Base-by-base conservation (phyloP, 768 basidiomycete species). In the Dictyophora rubrovolvata region DNA sequence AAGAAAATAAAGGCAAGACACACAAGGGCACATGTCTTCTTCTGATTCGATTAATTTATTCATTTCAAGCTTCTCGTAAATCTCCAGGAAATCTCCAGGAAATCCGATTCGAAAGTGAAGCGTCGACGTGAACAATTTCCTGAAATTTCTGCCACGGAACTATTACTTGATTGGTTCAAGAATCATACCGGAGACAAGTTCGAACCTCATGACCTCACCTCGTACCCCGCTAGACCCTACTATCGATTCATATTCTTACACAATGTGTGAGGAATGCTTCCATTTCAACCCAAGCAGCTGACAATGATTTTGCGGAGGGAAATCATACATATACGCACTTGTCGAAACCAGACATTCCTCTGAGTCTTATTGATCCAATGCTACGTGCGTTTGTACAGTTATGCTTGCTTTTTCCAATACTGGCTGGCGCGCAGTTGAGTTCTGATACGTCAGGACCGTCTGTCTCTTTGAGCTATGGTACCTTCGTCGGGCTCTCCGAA, bases 401-500 rank as follows among this genome's bases (percentile, higher is more conserved):
- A 2, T n/a, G 12, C n/a, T n/a, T 42, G 42, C n/a, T 42, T 42
- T 42, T 14, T 2, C 12, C 42, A n/a, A 14, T 42, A 42, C n/a
- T 42, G 4, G 11, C n/a, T 12, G n/a, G n/a, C n/a, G 42, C 42
- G 12, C 42, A 12, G 11, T 12, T 9, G 12, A 14, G 12, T 34
- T 28, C 54, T 50, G 53, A 46, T 12, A 42, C 42, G 42, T 2
- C 53, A 33, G 48, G 49, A 16, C 70, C 69, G 10, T 62, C 54
- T 1, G 68, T 72, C 20, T 54, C 22, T 18, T 69, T 75, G 6
- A 66, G 69, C 35, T 62, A 60, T 11, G 72, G 66, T 0, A 62
- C 66, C 5, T 69, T 73, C 54, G 63, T 63, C 28, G 74, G 74
- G 1, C 1, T 58, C 1, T 36, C 60, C 12, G 62, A 61, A 1